Evolutionary conservation across 129 eudicot species (phyloP).

Genomic region (Flaveria linearis): DNA sequence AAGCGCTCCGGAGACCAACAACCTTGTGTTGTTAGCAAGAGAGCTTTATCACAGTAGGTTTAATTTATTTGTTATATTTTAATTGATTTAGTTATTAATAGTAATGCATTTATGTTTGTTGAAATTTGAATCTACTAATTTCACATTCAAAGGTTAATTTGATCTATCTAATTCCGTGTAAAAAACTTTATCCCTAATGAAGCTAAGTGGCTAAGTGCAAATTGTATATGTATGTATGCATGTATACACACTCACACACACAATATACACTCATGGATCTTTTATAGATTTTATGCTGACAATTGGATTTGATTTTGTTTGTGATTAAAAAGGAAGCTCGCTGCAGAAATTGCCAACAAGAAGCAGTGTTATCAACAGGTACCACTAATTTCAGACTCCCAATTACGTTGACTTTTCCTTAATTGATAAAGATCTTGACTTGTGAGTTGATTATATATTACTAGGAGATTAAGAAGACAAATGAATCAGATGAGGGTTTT

Average conservation of each 20-base stretch:
- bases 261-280: background rate
- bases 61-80: background rate
- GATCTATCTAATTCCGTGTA: too few relatives aligned
- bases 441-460: background rate
- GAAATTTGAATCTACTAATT: background rate
- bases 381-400: slow-evolving; percentile 15
- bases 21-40: slow-evolving; percentile 63
- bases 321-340: slow-evolving; percentile 48
- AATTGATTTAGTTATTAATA: background rate
- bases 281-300: background rate
- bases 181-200: background rate
- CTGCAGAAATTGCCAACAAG: slow-evolving; percentile 54
- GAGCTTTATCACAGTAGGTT: slow-evolving; percentile 60
- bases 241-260: too few relatives aligned
- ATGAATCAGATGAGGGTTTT: slow-evolving; percentile 39
- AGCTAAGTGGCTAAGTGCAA: background rate
- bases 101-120: background rate
- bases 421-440: background rate
- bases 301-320: slow-evolving; percentile 20
- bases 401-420: background rate
- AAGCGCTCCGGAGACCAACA: slow-evolving; percentile 30
- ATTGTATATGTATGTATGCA: background rate
- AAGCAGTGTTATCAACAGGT: slow-evolving; percentile 47
- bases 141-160: background rate
- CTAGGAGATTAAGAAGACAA: slow-evolving; percentile 53